A percentile compares a stretch with the other conserved stretches of the same genome.
Conservation (phyloP, 163 green algal species). For the Chlorella variabilis region DNA sequence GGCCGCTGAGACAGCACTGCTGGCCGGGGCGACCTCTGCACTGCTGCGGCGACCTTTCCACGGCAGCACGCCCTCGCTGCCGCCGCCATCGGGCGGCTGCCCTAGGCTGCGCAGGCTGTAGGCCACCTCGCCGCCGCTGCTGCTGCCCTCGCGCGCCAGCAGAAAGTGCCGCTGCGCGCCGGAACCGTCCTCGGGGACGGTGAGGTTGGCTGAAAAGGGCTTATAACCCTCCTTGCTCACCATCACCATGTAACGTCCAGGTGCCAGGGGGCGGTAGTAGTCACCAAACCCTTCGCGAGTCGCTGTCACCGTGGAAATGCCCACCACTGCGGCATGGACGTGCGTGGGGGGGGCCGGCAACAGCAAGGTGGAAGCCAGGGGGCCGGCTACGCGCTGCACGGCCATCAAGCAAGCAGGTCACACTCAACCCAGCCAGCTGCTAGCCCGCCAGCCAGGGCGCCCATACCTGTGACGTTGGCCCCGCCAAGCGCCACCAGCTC, state of each 20-base stretch:
- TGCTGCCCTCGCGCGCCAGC: slow-evolving; percentile 23
- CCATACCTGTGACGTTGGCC: slow-evolving; percentile 33
- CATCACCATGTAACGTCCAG: slow-evolving; percentile 63
- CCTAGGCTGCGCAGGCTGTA: slow-evolving; percentile 3
- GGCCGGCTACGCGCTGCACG: background rate
- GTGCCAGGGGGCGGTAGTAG: slow-evolving; percentile 58
- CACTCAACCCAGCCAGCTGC: background rate
- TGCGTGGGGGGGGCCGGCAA: too few relatives aligned
- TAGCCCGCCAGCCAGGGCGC: background rate
- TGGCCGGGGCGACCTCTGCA: background rate
- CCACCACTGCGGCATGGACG: slow-evolving; percentile 8
- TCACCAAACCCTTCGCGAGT: slow-evolving; percentile 1
- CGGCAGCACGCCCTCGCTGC: background rate
- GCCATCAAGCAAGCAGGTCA: background rate
- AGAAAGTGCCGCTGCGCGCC: slow-evolving; percentile 46
- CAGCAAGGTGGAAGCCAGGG: background rate
- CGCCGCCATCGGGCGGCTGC: background rate
- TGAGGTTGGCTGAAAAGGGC: slow-evolving; percentile 32
- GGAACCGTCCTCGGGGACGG: slow-evolving; percentile 53
- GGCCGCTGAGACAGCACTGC: background rate
- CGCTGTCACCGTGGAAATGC: slow-evolving; percentile 5
- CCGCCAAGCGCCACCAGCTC: slow-evolving; percentile 24
- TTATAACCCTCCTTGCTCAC: slow-evolving; percentile 51
- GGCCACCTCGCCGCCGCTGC: background rate
- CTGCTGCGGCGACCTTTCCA: background rate